Base-by-base conservation (phyloP, 441 rosid species). In the Croton laevigatus region DNA sequence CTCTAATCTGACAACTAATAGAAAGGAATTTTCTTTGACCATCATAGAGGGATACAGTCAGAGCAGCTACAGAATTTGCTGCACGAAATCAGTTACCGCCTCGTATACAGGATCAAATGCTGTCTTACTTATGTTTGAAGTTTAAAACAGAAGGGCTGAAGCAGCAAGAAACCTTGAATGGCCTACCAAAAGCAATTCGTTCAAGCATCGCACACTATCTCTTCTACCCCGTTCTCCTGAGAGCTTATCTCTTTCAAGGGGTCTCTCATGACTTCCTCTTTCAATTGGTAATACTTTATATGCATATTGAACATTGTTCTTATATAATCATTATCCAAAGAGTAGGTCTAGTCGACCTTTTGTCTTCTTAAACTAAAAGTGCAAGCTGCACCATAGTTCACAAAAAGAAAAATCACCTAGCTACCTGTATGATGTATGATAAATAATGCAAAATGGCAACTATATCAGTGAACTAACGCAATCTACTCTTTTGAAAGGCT, bases 141-240 rank as follows among this genome's bases (percentile, higher is more conserved):
- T 95, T 90, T 91, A 92, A 84, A 80, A 95, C 94, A 4, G 96
- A 88, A 0, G 96, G 94, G 71, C 68, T 95, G 54, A 85, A 86
- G 73, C 98, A 94, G 75, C 94, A 94, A 76, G 94, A 84, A 71
- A 88, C 93, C 71, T 80, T 95, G 20, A 85, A 88, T 65, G 88
- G 87, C 74, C 88, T 95, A 59, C 98, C 99, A 12, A 95, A 92
- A 79, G 98, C 99, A 63, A 89, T 92, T 65, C 87, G 99, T 78
- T 86, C 98, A 20, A 84, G 96, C 83, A 91, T 92, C 69, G 82
- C 97, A 53, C 86, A 92, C 60, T 87, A 88, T 82, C 90, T 95
- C 23, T 95, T 95, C 85, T 86, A 83, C 27, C 69, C 59, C 1
- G 73, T 83, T 7, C 81, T 87, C 0, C 91, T 83, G 71, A 80